Evolutionary conservation across 768 basidiomycete species (phyloP).

Genomic region (Suillus hirtellus): DNA sequence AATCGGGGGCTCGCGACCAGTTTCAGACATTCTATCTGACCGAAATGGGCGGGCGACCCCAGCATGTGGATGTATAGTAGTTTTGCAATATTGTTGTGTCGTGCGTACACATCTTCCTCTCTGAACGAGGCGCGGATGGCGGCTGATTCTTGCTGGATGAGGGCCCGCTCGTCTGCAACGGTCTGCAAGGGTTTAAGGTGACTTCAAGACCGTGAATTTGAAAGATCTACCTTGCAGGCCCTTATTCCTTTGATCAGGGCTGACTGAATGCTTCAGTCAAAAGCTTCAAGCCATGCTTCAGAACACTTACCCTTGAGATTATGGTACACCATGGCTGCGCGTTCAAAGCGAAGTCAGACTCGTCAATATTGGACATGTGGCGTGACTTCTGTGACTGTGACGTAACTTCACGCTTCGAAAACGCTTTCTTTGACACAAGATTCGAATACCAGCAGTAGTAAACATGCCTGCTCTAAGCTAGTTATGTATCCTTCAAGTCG

Average conservation of each 20-base stretch:
- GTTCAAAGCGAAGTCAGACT: not conserved
- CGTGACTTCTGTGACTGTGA: not conserved
- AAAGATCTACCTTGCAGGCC: conserved; percentile 79
- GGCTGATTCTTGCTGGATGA: conserved; percentile 97
- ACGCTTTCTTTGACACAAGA: not conserved
- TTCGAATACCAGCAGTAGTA: not conserved
- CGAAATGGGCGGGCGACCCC: conserved; percentile 97
- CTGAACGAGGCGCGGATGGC: conserved; percentile 96
- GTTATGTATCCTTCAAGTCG: not conserved
- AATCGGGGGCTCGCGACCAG: conserved; percentile 94
- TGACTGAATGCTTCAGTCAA: conserved; percentile 36
- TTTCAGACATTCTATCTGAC: conserved; percentile 96
- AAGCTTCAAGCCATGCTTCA: conserved; percentile 7
- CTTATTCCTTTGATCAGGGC: conserved; percentile 98
- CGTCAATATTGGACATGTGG: not conserved
- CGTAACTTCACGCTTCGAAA: not conserved
- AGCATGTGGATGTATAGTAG: conserved; percentile 99
- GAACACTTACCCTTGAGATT: conserved; percentile 75
- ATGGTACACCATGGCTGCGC: conserved; percentile 66
- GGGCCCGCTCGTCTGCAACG: conserved; percentile 94
- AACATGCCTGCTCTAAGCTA: not conserved
- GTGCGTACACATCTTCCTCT: conserved; percentile 92
- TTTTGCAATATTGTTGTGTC: conserved; percentile 97
- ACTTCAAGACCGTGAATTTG: conserved; percentile 19
- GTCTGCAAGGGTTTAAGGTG: conserved; percentile 57